A percentile compares a stretch with the other conserved stretches of the same genome.
These are phyloP conservation scores for Zasmidium citrigriseum DNA, from an alignment of 2,329 filamentous ascomycete species.

Conservation along the genomic window DNA sequence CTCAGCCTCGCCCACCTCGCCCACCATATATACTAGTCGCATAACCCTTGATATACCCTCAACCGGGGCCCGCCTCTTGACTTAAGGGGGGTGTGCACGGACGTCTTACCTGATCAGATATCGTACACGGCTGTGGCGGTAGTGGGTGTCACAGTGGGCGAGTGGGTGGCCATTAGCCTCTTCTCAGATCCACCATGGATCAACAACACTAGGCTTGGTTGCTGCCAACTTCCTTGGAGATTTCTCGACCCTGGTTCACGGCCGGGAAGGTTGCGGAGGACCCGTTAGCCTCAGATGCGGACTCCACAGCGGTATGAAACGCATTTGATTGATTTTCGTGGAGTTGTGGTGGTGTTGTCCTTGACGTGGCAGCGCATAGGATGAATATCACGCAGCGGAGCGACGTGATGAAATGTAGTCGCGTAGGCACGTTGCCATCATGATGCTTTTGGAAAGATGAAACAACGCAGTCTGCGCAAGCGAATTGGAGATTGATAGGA, in stretches of 20 bases:
- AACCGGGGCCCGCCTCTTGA: too few relatives aligned
- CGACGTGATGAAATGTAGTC: background rate
- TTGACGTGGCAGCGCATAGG: background rate
- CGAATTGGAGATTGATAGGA: background rate
- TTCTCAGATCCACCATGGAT: too few relatives aligned
- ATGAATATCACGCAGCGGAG: background rate
- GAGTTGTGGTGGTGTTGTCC: background rate
- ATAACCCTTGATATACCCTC: too few relatives aligned
- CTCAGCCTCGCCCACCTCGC: too few relatives aligned
- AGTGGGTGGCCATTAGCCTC: too few relatives aligned
- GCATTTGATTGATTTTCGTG: background rate
- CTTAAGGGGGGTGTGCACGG: too few relatives aligned
- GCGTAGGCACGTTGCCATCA: background rate
- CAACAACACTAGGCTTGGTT: too few relatives aligned
- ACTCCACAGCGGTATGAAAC: background rate
- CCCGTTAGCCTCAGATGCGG: background rate
- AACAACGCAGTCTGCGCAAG: background rate
- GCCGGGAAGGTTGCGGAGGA: background rate
- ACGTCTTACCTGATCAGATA: too few relatives aligned
- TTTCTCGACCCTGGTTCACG: background rate
- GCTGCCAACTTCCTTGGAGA: background rate
- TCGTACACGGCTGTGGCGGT: too few relatives aligned
- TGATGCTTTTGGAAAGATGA: background rate
- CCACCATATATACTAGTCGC: too few relatives aligned
- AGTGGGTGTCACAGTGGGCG: too few relatives aligned